Conservation (phyloP, 2,329 filamentous ascomycete genomes). For the Diaporthe ampelina region DNA sequence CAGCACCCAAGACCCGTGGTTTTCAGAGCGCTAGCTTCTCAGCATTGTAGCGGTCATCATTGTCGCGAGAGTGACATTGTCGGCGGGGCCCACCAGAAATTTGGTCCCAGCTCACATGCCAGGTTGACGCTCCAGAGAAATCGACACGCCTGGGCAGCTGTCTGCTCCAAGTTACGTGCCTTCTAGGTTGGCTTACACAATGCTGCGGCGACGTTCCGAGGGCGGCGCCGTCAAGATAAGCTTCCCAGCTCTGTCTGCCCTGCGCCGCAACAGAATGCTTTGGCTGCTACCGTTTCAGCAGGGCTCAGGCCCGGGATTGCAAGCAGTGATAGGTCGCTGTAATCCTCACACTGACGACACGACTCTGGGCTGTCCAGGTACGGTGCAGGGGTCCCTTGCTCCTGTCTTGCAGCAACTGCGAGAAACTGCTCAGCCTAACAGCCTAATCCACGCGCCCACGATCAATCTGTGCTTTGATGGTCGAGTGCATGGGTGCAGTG, state of each 20-base stretch:
- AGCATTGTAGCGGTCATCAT: conserved; percentile 9
- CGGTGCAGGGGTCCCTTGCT: background rate
- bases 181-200: background rate
- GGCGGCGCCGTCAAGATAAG: too few species aligned
- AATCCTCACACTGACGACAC: conserved; percentile 25
- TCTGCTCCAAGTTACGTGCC: background rate
- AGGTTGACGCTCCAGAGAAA: background rate
- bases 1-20: background rate
- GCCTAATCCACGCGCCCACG: background rate
- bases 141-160: too few species aligned
- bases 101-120: background rate
- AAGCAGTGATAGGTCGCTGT: background rate
- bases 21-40: background rate
- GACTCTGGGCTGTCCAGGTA: background rate
- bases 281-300: too few species aligned
- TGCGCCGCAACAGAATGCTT: too few species aligned
- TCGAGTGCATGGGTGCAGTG: background rate
- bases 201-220: too few species aligned
- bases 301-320: background rate
- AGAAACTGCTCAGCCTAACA: background rate
- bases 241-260: too few species aligned
- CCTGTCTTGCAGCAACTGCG: background rate
- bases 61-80: conserved; percentile 15
- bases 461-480: background rate
- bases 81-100: background rate